Conservation (phyloP, 2,329 filamentous ascomycete species). For the Exophiala spinifera region DNA sequence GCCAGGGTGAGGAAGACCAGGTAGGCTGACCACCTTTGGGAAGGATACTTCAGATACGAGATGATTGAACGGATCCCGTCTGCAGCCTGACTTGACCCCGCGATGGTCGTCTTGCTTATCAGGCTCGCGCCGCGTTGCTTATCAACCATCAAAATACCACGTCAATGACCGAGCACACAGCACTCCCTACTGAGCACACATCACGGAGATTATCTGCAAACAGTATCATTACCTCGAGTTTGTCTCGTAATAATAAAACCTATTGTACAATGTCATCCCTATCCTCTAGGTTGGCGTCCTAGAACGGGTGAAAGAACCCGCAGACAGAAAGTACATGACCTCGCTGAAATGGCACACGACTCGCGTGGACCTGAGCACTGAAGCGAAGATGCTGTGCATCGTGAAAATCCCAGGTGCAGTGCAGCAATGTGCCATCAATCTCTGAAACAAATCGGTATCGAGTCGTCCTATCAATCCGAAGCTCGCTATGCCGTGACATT, state of each 20-base stretch:
- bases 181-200: background rate
- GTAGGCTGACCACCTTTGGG: slow-evolving; percentile 32
- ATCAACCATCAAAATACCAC: background rate
- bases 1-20: slow-evolving; percentile 28
- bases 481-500: slow-evolving; percentile 23
- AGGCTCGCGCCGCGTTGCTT: background rate
- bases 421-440: slow-evolving; percentile 6
- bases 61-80: background rate
- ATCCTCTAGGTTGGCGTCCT: slow-evolving; percentile 4
- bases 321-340: slow-evolving; percentile 80
- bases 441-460: slow-evolving; percentile 11
- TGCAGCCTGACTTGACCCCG: background rate
- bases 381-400: slow-evolving; percentile 7
- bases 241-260: slow-evolving; percentile 14
- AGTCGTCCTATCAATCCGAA: slow-evolving; percentile 20
- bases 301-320: slow-evolving; percentile 33
- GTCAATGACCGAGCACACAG: background rate
- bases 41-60: slow-evolving; percentile 30
- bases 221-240: slow-evolving; percentile 9
- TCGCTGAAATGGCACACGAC: slow-evolving; percentile 79
- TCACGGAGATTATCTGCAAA: background rate
- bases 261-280: slow-evolving; percentile 21
- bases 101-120: background rate
- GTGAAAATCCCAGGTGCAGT: slow-evolving; percentile 1
- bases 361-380: slow-evolving; percentile 5